phyloP scores from a whole-genome alignment of 2,329 filamentous ascomycete species.

The Alternaria brassicicola region DNA sequence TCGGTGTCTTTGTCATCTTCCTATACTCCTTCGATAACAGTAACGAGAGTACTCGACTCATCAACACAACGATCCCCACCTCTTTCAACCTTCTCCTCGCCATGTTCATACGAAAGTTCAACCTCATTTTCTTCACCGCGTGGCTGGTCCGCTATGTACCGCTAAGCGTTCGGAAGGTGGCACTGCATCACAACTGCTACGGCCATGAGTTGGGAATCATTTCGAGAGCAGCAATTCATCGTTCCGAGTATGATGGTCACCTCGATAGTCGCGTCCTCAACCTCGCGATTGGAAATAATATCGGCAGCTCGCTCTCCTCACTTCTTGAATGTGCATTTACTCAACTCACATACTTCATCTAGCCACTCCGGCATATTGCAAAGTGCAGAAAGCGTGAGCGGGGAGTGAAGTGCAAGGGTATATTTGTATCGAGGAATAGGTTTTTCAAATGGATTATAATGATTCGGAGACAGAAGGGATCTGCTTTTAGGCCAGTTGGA shows the following conservation, averaged over 20 bases:
- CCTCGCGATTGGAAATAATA: not conserved
- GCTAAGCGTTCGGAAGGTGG: conserved; percentile 13
- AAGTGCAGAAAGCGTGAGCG: not conserved
- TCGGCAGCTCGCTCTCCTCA: not conserved
- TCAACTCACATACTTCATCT: not conserved
- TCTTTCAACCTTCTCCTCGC: conserved; percentile 43
- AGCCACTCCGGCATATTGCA: not conserved
- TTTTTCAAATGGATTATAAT: not conserved
- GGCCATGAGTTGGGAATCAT: not conserved
- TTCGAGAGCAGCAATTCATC: not conserved
- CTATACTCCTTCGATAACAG: conserved; percentile 16
- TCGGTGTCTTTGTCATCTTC: conserved; percentile 13
- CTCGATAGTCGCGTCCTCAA: not conserved
- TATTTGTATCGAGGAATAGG: not conserved
- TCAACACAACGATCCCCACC: conserved; percentile 36
- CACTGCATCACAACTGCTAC: not conserved
- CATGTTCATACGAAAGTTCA: conserved; percentile 41
- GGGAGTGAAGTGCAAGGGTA: not conserved
- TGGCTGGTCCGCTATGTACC: conserved; percentile 39
- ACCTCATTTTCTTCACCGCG: conserved; percentile 36
- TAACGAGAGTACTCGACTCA: conserved; percentile 3
- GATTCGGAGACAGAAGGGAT: not conserved
- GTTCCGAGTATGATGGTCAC: not conserved
- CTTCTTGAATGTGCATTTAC: not conserved
- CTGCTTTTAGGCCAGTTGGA: too few species aligned